Evolutionary conservation across 139 green algal genomes (phyloP).

Genomic region (Zygnema circumcarinatum): DNA sequence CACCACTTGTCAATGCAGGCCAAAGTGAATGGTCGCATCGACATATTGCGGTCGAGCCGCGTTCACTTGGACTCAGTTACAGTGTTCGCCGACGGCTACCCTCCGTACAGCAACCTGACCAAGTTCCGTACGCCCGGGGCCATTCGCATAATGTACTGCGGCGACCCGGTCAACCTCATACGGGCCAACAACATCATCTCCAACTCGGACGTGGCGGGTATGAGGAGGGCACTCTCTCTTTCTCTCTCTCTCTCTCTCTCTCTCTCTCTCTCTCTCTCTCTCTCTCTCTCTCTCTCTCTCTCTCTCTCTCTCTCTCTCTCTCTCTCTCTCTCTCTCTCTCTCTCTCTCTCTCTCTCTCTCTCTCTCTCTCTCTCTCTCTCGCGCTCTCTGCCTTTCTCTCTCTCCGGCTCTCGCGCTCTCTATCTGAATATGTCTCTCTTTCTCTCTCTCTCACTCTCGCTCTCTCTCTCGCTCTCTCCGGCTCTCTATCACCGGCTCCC

Average conservation of each 20-base stretch:
- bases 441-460: too few relatives aligned
- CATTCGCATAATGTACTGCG: background rate
- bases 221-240: background rate
- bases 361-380: background rate
- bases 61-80: background rate
- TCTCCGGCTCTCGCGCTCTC: too few relatives aligned
- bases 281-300: background rate
- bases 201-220: background rate
- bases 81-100: background rate
- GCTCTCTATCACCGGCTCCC: too few relatives aligned
- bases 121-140: background rate
- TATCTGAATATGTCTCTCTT: too few relatives aligned
- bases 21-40: conserved; percentile 4
- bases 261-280: background rate
- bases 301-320: background rate
- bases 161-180: background rate
- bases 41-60: background rate
- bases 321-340: background rate
- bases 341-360: background rate
- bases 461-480: too few relatives aligned
- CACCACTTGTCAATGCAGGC: background rate
- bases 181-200: background rate
- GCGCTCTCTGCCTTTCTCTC: background rate
- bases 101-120: background rate
- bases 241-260: background rate